phyloP scores from a whole-genome alignment of 352 stramenopile genomes.

The Plasmopara halstedii region DNA sequence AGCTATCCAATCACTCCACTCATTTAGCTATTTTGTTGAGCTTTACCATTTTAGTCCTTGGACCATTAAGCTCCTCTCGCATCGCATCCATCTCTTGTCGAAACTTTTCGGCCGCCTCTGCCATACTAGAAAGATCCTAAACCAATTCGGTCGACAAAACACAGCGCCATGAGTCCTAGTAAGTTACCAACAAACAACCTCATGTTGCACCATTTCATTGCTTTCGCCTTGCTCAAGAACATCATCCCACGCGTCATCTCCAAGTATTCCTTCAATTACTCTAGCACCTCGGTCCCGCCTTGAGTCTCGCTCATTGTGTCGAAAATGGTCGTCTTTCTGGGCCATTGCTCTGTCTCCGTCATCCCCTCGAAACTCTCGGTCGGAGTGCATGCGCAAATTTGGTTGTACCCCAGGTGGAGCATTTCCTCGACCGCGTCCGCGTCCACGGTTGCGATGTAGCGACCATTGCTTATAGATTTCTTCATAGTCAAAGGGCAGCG shows the following conservation, averaged over 20 bases:
- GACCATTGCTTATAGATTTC: constrained; percentile 86
- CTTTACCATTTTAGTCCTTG: constrained; percentile 27
- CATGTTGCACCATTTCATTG: constrained; percentile 50
- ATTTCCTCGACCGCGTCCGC: constrained; percentile 57
- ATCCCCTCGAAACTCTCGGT: constrained; percentile 48
- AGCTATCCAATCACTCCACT: background rate
- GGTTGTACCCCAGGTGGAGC: constrained; percentile 15
- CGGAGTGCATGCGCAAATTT: constrained; percentile 23
- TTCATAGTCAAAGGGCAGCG: constrained; percentile 79
- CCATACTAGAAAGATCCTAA: constrained; percentile 79
- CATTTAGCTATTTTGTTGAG: background rate
- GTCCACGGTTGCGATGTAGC: constrained; percentile 69
- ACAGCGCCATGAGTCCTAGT: constrained; percentile 2
- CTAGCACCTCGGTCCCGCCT: constrained; percentile 54
- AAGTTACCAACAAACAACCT: background rate
- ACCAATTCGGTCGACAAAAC: background rate
- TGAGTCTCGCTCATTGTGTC: constrained; percentile 36
- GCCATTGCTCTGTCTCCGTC: constrained; percentile 36
- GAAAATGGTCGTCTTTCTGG: constrained; percentile 16
- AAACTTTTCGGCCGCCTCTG: constrained; percentile 72
- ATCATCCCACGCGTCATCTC: constrained; percentile 75
- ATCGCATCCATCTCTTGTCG: constrained; percentile 81
- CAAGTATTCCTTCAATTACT: constrained; percentile 23
- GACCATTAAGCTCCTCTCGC: constrained; percentile 41
- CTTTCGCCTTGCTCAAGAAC: constrained; percentile 43